These are phyloP conservation scores for Xylaria sp. DNA, from an alignment of 2,329 filamentous ascomycete species.

Conservation along the genomic window DNA sequence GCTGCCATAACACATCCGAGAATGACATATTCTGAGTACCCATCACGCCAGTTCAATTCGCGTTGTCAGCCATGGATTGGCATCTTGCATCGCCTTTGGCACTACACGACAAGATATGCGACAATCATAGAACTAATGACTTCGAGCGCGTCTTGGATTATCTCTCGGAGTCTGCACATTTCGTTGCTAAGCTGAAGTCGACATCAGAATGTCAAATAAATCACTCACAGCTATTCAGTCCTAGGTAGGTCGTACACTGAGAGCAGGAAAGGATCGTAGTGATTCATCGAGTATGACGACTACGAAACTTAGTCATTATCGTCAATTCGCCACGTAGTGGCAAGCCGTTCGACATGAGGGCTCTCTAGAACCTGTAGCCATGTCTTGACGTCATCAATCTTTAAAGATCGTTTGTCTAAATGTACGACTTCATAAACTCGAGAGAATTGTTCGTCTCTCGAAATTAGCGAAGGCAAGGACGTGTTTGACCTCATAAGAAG, in stretches of 20 bases:
- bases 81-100: neutral
- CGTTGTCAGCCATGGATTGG: too few species aligned
- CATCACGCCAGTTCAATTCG: neutral
- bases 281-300: neutral
- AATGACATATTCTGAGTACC: too few species aligned
- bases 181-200: neutral
- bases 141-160: too few species aligned
- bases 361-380: neutral
- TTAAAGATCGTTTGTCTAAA: neutral
- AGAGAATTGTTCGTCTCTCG: too few species aligned
- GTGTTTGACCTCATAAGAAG: neutral
- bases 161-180: neutral
- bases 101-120: neutral
- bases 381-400: slow-evolving; percentile 15
- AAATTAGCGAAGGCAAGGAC: neutral
- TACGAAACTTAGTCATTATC: neutral
- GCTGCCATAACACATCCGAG: too few species aligned
- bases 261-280: neutral
- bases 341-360: neutral
- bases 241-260: neutral
- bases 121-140: neutral
- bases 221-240: neutral
- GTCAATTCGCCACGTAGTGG: neutral
- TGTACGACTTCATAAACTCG: neutral
- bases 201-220: neutral